Evolutionary conservation across 306 rosid species (phyloP).

Genomic region (Aeschynomene evenia): DNA sequence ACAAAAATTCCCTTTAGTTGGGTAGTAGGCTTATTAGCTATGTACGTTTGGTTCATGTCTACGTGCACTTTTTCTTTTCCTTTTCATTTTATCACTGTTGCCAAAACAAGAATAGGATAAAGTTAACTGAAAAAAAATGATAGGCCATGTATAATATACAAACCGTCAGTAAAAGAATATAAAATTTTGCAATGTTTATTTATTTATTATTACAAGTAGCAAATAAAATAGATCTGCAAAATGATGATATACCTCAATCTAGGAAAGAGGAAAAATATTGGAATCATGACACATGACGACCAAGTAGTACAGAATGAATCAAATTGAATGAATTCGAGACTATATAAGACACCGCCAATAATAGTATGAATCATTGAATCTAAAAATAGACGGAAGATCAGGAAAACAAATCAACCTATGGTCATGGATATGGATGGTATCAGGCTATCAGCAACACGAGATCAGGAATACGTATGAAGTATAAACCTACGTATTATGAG

Average conservation of each 20-base stretch:
- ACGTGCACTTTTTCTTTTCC: no score
- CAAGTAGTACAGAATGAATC: slow-evolving; percentile 37
- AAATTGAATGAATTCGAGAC: slow-evolving; percentile 23
- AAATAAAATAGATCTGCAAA: not conserved
- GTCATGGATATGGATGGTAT: not conserved
- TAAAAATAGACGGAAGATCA: not conserved
- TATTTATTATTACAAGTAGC: not conserved
- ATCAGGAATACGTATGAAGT: not conserved
- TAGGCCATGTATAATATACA: not conserved
- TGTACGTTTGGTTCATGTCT: no score
- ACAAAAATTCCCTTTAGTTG: not conserved
- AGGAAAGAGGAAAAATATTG: not conserved
- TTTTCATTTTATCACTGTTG: no score
- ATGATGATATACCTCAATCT: not conserved
- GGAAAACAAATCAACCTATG: not conserved
- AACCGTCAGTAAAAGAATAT: not conserved
- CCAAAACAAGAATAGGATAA: no score
- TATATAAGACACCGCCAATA: not conserved
- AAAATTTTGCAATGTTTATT: not conserved
- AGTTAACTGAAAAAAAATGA: no score
- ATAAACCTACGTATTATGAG: not conserved
- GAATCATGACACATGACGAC: not conserved
- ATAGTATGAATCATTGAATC: not conserved
- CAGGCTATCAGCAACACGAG: not conserved
- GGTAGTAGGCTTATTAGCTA: no score